A percentile compares a stretch with the other conserved stretches of the same genome.
These are phyloP conservation scores for Suhomyces sp. DNA, from an alignment of 805 yeast genomes.

Conservation along the genomic window DNA sequence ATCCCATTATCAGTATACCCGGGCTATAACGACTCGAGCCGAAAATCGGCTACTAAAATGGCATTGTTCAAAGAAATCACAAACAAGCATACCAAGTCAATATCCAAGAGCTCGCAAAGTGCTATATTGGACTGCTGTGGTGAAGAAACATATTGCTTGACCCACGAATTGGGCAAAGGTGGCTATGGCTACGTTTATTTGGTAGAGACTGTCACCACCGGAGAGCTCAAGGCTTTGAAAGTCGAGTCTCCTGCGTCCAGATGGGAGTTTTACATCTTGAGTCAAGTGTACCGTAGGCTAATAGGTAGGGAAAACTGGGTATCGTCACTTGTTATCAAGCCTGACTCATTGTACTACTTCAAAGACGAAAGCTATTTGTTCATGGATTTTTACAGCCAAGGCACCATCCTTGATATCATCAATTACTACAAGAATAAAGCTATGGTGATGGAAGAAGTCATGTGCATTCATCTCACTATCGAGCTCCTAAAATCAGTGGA, in stretches of 20 bases:
- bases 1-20: conserved; percentile 33
- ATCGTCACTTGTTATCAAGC: conserved; percentile 37
- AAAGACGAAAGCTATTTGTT: conserved; percentile 68
- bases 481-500: conserved; percentile 62
- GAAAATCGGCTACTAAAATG: conserved; percentile 19
- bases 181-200: conserved; percentile 76
- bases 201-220: conserved; percentile 53
- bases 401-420: conserved; percentile 69
- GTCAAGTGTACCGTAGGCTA: conserved; percentile 48
- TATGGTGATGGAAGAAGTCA: conserved; percentile 50
- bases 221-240: conserved; percentile 63
- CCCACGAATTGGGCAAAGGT: conserved; percentile 69
- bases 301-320: conserved; percentile 21
- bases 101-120: conserved; percentile 31
- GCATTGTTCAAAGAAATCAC: conserved; percentile 39
- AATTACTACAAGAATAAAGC: conserved; percentile 40
- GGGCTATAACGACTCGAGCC: conserved; percentile 35
- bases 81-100: conserved; percentile 30
- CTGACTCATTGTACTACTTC: conserved; percentile 52
- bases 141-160: conserved; percentile 45
- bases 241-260: conserved; percentile 64
- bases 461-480: conserved; percentile 60
- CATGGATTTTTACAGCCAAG: conserved; percentile 63
- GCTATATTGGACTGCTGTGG: conserved; percentile 46
- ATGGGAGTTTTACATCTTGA: conserved; percentile 81